phyloP scores from a whole-genome alignment of 2,329 filamentous ascomycete genomes.

The Botryotinia convoluta region DNA sequence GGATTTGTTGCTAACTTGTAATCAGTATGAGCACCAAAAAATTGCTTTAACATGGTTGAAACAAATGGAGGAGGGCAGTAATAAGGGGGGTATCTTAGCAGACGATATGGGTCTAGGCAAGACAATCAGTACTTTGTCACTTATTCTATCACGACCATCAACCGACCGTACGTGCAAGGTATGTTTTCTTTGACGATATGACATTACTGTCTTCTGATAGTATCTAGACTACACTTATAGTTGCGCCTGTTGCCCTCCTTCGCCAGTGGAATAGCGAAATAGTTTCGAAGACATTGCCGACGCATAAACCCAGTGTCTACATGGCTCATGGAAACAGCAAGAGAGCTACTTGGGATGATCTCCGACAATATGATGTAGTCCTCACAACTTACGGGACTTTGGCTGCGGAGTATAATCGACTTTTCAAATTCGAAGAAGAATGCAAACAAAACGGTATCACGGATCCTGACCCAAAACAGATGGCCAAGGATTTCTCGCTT shows the following conservation, averaged over 20 bases:
- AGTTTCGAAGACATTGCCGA: slow-evolving; percentile 59
- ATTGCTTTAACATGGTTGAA: slow-evolving; percentile 75
- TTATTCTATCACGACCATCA: slow-evolving; percentile 58
- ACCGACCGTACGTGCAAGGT: slow-evolving; percentile 44
- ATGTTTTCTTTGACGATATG: slow-evolving; percentile 16
- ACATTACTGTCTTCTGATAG: slow-evolving; percentile 19
- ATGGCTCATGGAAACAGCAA: slow-evolving; percentile 64
- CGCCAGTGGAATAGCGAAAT: slow-evolving; percentile 86
- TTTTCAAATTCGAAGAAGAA: slow-evolving; percentile 47
- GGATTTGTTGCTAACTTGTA: slow-evolving; percentile 21
- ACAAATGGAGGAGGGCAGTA: slow-evolving; percentile 66
- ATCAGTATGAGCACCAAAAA: slow-evolving; percentile 73
- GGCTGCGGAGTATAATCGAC: slow-evolving; percentile 62
- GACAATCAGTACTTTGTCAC: slow-evolving; percentile 76
- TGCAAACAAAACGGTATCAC: slow-evolving; percentile 21
- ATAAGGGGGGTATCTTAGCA: slow-evolving; percentile 73
- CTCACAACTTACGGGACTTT: slow-evolving; percentile 77
- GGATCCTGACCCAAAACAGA: slow-evolving; percentile 41
- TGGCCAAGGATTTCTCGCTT: slow-evolving; percentile 41
- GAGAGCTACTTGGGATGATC: slow-evolving; percentile 55
- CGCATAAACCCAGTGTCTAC: slow-evolving; percentile 60
- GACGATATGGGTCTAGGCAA: slow-evolving; percentile 86
- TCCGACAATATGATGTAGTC: slow-evolving; percentile 70
- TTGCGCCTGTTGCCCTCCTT: slow-evolving; percentile 76
- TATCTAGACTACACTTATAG: slow-evolving; percentile 70